A percentile compares a stretch with the other conserved stretches of the same genome.
Conservation (phyloP, 129 eudicot species). For the Centrapalus pauciflorus region DNA sequence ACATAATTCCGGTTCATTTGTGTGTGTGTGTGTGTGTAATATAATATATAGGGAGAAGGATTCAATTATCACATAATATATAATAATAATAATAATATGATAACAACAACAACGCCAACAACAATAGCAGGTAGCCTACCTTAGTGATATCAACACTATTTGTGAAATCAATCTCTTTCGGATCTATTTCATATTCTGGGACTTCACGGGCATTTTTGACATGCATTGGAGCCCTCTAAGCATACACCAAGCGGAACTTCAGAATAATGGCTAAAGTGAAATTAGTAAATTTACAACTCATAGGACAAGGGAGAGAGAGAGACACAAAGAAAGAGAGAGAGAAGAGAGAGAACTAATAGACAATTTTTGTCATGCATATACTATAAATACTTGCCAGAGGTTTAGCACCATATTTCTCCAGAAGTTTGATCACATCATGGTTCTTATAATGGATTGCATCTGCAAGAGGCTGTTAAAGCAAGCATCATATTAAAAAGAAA, state of each 20-base stretch:
- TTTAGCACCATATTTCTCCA: slow-evolving; percentile 93
- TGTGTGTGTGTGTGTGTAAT: no score
- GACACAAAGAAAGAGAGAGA: not conserved
- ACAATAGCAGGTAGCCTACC: slow-evolving; percentile 33
- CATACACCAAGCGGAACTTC: no score
- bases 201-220: slow-evolving; percentile 79
- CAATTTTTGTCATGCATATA: no score
- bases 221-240: slow-evolving; percentile 88
- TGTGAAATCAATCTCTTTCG: slow-evolving; percentile 87
- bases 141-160: slow-evolving; percentile 64
- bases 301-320: no score
- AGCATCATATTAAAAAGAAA: slow-evolving; percentile 1
- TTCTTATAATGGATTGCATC: slow-evolving; percentile 92
- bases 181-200: slow-evolving; percentile 92
- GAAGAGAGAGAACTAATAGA: not conserved
- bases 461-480: slow-evolving; percentile 84
- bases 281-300: no score
- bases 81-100: no score
- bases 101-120: no score
- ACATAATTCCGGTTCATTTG: no score
- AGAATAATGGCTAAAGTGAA: no score
- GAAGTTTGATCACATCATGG: slow-evolving; percentile 64
- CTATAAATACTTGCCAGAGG: slow-evolving; percentile 42
- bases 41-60: no score
- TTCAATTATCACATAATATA: no score